Base-by-base conservation (phyloP, 805 yeast genomes). In the Suhomyces xylopsoci region DNA sequence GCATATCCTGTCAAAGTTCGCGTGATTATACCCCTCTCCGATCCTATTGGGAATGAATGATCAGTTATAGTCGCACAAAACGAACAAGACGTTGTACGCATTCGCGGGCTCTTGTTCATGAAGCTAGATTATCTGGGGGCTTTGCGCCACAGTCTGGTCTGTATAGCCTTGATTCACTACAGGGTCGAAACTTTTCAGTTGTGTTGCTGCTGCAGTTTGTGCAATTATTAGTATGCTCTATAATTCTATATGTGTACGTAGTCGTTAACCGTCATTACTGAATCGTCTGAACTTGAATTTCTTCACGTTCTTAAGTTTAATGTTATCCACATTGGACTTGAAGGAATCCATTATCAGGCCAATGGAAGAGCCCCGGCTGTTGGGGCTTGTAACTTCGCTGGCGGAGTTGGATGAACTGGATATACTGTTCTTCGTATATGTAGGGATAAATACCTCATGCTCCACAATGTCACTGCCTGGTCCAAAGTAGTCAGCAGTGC, bases 221-320 rank as follows among this genome's bases (percentile, higher is more conserved):
- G 42, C 42, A 38, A 38, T 15, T n/a, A 36, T 17, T 36, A 9
- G 20, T 19, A 6, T 17, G 14, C 7, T 45, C 48, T 45, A 45
- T 45, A 30, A 45, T 20, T 45, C 48, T 45, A 45, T 45, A 45
- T 26, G 15, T 28, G 19, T 36, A 34, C 9, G 7, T 26, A 45
- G 26, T 28, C 50, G 10, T 40, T 38, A 40, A 38, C 45, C 45
- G 32, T 58, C 70, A 47, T 66, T 65, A 34, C 64, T 60, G 44
- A 64, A 65, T 36, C 76, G 58, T 47, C 77, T 59, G 30, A 68
- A 57, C 48, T 63, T 65, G 50, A 71, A 64, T 55, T 65, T 70
- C 58, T 62, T 65, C 45, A 63, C 67, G 47, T 59, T 67, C 49
- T 60, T 63, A 62, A 67, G 65, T 45, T 60, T 63, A 7, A 62